Conservation (phyloP, 495 filamentous ascomycete genomes). For the Xylaria curta region DNA sequence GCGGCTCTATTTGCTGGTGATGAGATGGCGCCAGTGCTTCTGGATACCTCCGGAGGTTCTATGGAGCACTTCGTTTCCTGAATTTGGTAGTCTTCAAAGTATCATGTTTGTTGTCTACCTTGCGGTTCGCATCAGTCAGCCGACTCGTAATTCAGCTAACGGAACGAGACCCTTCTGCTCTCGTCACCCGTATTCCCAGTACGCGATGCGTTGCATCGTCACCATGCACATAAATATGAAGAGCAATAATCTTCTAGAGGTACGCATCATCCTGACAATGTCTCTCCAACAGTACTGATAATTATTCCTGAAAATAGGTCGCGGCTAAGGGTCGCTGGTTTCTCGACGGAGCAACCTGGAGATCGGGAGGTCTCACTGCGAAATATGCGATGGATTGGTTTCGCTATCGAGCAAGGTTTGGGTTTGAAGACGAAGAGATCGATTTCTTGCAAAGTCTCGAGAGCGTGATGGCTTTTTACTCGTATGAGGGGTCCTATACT, state of each 20-base stretch:
- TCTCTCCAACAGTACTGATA: neutral
- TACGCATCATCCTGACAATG: neutral
- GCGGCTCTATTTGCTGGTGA: conserved; percentile 14
- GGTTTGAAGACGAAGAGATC: conserved; percentile 13
- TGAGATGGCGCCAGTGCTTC: conserved; percentile 19
- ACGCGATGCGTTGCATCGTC: conserved; percentile 12
- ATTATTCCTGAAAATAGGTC: neutral
- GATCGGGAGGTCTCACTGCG: conserved; percentile 13
- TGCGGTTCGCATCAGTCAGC: conserved; percentile 9
- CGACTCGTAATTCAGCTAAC: neutral
- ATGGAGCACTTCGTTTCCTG: conserved; percentile 9
- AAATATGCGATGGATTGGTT: conserved; percentile 7
- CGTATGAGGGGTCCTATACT: conserved; percentile 1
- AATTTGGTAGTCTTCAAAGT: conserved; percentile 9
- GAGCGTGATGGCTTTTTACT: conserved; percentile 17
- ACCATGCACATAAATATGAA: conserved; percentile 18
- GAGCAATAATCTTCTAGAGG: conserved; percentile 11
- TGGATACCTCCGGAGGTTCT: conserved; percentile 11
- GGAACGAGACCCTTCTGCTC: neutral
- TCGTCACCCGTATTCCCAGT: neutral
- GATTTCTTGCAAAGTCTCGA: conserved; percentile 15
- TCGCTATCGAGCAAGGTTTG: neutral
- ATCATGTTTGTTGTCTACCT: conserved; percentile 14
- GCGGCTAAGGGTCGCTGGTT: conserved; percentile 14
- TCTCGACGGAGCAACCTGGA: conserved; percentile 19